These are phyloP conservation scores for Colletotrichum ledebouriae DNA, from an alignment of 2,329 filamentous ascomycete species.

Conservation along the genomic window DNA sequence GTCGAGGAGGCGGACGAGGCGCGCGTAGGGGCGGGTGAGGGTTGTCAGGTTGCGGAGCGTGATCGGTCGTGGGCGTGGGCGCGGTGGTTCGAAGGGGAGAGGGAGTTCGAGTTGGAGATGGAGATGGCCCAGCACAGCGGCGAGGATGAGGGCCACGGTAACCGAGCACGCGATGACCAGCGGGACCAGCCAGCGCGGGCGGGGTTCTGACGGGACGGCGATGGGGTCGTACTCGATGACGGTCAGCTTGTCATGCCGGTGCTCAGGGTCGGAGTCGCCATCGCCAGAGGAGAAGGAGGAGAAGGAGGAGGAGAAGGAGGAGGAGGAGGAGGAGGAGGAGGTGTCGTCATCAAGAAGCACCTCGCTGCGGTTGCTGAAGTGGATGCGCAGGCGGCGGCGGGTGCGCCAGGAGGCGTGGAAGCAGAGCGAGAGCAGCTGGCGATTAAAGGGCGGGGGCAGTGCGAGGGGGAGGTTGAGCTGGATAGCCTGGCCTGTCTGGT, in stretches of 20 bases:
- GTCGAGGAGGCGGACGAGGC: constrained; percentile 10
- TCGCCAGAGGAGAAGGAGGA: background rate
- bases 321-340: no score
- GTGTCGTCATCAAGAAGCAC: constrained; percentile 6
- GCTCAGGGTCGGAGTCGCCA: background rate
- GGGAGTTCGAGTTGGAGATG: background rate
- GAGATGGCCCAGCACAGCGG: background rate
- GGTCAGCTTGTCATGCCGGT: background rate
- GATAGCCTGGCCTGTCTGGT: background rate
- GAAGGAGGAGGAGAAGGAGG: no score
- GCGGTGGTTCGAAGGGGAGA: no score
- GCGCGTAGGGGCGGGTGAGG: constrained; percentile 6
- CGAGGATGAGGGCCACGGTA: background rate
- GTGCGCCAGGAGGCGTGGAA: constrained; percentile 14
- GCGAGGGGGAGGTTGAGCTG: constrained; percentile 17
- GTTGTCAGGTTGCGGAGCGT: background rate
- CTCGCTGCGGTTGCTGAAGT: constrained; percentile 20
- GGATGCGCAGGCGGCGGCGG: constrained; percentile 14
- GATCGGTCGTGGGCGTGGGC: background rate
- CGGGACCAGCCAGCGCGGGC: no score
- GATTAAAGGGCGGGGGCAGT: background rate
- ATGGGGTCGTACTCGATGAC: constrained; percentile 1
- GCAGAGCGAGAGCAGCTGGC: constrained; percentile 15
- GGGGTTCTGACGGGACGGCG: background rate
- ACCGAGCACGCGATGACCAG: background rate